Conservation (phyloP, 192 early-diverging fungal genomes). For the Oehlia diaphana region DNA sequence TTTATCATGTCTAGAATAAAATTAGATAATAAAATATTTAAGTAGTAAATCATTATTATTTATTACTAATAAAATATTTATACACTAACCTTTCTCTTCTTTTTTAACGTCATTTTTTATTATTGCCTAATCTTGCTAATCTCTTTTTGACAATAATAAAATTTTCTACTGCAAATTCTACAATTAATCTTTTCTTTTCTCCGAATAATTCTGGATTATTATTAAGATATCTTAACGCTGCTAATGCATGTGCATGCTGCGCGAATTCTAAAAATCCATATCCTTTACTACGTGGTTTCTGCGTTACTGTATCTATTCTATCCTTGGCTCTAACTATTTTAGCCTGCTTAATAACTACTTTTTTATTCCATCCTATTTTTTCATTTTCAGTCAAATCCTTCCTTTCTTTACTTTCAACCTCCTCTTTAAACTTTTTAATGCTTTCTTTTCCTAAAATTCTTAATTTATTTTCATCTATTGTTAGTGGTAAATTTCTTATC, state of each 20-base stretch:
- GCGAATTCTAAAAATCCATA: conserved; percentile 94
- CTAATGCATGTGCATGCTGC: conserved; percentile 87
- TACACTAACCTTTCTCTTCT: background rate
- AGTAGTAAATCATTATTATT: background rate
- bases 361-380: conserved; percentile 65
- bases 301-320: conserved; percentile 72
- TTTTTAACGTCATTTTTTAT: background rate
- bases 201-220: conserved; percentile 70
- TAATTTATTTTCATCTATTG: conserved; percentile 72
- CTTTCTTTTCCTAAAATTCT: conserved; percentile 57
- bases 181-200: conserved; percentile 74
- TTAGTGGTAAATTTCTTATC: conserved; percentile 80
- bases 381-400: conserved; percentile 59
- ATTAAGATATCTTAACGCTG: conserved; percentile 89
- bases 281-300: conserved; percentile 74
- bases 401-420: conserved; percentile 61
- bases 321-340: conserved; percentile 54
- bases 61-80: background rate
- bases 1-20: background rate
- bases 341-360: conserved; percentile 58
- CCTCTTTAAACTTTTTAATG: conserved; percentile 76
- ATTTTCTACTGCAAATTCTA: conserved; percentile 93
- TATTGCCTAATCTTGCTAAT: conserved; percentile 29
- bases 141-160: conserved; percentile 73
- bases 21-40: background rate